A percentile compares a stretch with the other conserved stretches of the same genome.
phyloP scores from a whole-genome alignment of 768 basidiomycete species.

The Boletales sp. region DNA sequence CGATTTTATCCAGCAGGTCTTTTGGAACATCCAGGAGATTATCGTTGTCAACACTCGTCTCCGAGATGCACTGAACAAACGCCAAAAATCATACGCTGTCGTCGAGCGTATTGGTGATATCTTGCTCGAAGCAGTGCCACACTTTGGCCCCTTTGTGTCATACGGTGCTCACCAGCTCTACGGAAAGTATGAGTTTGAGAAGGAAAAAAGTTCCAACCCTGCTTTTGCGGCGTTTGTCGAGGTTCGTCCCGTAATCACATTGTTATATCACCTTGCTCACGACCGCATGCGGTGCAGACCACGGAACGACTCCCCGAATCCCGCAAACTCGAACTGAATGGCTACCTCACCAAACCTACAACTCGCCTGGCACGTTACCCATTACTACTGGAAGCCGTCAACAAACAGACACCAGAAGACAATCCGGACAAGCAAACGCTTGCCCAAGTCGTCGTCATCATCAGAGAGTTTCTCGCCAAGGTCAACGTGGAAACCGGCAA shows the following conservation, averaged over 20 bases:
- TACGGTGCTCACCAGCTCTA: conserved; percentile 97
- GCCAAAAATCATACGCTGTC: conserved; percentile 92
- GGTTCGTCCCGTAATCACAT: conserved; percentile 39
- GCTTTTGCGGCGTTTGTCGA: conserved; percentile 95
- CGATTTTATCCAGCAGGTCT: conserved; percentile 90
- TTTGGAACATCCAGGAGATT: conserved; percentile 97
- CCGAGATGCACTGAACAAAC: conserved; percentile 90
- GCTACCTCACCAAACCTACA: conserved; percentile 96
- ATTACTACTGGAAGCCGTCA: conserved; percentile 83
- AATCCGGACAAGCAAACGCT: conserved; percentile 79
- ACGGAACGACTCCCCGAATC: conserved; percentile 94
- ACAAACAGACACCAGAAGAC: conserved; percentile 90
- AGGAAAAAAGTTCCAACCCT: conserved; percentile 91
- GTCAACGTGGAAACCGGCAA: conserved; percentile 95
- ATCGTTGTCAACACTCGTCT: conserved; percentile 86
- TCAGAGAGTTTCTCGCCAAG: conserved; percentile 79
- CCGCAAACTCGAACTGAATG: conserved; percentile 94
- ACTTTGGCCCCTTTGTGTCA: conserved; percentile 89
- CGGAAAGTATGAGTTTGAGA: conserved; percentile 99
- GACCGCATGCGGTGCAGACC: conserved; percentile 42
- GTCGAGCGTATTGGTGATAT: conserved; percentile 92
- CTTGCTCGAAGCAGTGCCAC: conserved; percentile 78
- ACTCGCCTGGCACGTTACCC: conserved; percentile 97
- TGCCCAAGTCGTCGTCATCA: conserved; percentile 68
- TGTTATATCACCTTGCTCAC: background rate